Evolutionary conservation across 306 rosid species (phyloP).

Genomic region (Glycine soja): DNA sequence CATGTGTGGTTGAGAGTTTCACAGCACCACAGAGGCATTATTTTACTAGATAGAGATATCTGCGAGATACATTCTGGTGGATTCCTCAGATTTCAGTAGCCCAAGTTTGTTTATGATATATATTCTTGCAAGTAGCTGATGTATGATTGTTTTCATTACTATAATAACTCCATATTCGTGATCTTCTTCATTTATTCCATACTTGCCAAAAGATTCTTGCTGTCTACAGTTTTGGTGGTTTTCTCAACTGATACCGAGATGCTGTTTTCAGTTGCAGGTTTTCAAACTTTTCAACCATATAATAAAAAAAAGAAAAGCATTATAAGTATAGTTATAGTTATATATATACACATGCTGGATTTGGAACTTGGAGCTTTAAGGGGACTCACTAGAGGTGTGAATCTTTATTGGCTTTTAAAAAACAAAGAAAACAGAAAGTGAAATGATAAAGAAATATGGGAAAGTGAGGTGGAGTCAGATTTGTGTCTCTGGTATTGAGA

Average conservation of each 20-base stretch:
- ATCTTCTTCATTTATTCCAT: conserved; percentile 74
- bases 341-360: conserved; percentile 56
- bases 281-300: conserved; percentile 66
- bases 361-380: conserved; percentile 77
- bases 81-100: conserved; percentile 75
- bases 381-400: conserved; percentile 57
- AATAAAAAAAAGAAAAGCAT: not conserved
- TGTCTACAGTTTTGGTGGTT: conserved; percentile 97
- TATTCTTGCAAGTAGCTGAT: conserved; percentile 72
- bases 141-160: conserved; percentile 60
- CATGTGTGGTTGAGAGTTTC: conserved; percentile 58
- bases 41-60: conserved; percentile 59
- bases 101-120: conserved; percentile 55
- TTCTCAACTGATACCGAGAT: conserved; percentile 88
- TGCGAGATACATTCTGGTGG: conserved; percentile 72
- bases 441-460: conserved; percentile 58
- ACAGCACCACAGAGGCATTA: conserved; percentile 52
- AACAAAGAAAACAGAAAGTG: conserved; percentile 66
- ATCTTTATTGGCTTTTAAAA: conserved; percentile 52
- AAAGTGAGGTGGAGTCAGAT: conserved; percentile 92
- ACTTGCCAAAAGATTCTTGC: conserved; percentile 75
- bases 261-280: conserved; percentile 97
- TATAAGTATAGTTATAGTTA: not conserved
- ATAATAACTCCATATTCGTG: conserved; percentile 49
- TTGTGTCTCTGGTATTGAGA: conserved; percentile 71